Conservation (phyloP, 805 yeast genomes). For the Saccharomycopsis synnaedendra region DNA sequence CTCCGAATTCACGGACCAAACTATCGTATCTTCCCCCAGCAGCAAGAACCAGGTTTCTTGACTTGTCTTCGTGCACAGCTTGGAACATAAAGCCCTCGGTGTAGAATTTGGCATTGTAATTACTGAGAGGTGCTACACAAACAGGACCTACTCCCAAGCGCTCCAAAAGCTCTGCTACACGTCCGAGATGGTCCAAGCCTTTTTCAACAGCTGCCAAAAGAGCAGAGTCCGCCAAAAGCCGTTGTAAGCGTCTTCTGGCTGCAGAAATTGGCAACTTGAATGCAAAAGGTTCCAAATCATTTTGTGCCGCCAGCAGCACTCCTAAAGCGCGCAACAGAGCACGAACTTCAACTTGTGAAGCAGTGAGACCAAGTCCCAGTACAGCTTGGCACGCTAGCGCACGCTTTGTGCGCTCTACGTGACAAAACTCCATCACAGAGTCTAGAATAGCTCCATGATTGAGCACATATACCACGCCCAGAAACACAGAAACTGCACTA, state of each 20-base stretch:
- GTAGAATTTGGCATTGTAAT: slow-evolving; percentile 73
- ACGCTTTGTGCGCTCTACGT: slow-evolving; percentile 61
- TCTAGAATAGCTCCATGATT: slow-evolving; percentile 78
- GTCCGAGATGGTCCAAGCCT: slow-evolving; percentile 48
- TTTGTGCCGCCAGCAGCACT: slow-evolving; percentile 66
- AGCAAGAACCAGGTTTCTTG: slow-evolving; percentile 40
- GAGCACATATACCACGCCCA: slow-evolving; percentile 47
- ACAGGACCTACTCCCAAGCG: slow-evolving; percentile 50
- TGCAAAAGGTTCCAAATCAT: slow-evolving; percentile 72
- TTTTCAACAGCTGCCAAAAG: slow-evolving; percentile 47
- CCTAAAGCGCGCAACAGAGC: slow-evolving; percentile 44
- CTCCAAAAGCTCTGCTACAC: slow-evolving; percentile 42
- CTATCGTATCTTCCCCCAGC: slow-evolving; percentile 93
- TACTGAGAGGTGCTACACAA: slow-evolving; percentile 69
- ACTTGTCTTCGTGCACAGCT: slow-evolving; percentile 57
- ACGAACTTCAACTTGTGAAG: slow-evolving; percentile 32
- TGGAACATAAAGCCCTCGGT: slow-evolving; percentile 82
- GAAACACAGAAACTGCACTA: slow-evolving; percentile 54
- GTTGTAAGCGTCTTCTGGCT: slow-evolving; percentile 51
- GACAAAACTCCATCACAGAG: slow-evolving; percentile 69
- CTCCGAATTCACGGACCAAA: slow-evolving; percentile 43
- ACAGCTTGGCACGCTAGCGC: slow-evolving; percentile 1
- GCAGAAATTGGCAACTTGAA: slow-evolving; percentile 58
- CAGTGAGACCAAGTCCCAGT: slow-evolving; percentile 5
- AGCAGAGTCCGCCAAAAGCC: slow-evolving; percentile 66